phyloP scores from a whole-genome alignment of 371 early-diverging fungal species.

The Mucor racemosus region DNA sequence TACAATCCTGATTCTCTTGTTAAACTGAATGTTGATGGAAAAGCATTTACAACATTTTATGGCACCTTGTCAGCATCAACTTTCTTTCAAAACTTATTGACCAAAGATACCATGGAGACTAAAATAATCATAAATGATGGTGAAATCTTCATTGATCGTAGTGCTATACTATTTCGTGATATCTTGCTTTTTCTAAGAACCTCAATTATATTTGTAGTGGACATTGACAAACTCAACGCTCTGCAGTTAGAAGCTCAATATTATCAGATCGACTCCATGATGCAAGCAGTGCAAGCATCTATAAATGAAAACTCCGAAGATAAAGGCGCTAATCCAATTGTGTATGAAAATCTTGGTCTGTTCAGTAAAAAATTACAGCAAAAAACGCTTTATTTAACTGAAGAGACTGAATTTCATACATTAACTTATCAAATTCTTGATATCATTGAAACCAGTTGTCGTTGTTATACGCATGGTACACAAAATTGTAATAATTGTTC shows the following conservation, averaged over 20 bases:
- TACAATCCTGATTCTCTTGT: not conserved
- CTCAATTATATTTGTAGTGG: not conserved
- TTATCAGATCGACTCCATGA: not conserved
- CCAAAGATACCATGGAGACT: not conserved
- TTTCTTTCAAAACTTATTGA: not conserved
- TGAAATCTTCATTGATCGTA: not conserved
- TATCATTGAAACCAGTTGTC: no score
- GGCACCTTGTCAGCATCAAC: not conserved
- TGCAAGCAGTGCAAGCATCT: no score
- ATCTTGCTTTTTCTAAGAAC: not conserved
- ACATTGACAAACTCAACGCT: not conserved
- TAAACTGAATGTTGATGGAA: not conserved
- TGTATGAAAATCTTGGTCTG: no score
- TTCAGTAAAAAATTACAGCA: no score
- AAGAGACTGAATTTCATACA: no score
- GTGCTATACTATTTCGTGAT: not conserved
- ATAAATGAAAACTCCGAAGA: no score
- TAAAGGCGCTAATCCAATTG: no score
- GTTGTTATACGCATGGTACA: no score
- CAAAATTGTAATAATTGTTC: no score
- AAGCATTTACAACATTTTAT: not conserved
- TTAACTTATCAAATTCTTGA: no score
- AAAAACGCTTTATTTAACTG: no score
- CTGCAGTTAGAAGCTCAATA: not conserved
- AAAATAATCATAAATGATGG: not conserved